Evolutionary conservation across 2,329 filamentous ascomycete genomes (phyloP).

Genomic region (Monilinia fructicola): DNA sequence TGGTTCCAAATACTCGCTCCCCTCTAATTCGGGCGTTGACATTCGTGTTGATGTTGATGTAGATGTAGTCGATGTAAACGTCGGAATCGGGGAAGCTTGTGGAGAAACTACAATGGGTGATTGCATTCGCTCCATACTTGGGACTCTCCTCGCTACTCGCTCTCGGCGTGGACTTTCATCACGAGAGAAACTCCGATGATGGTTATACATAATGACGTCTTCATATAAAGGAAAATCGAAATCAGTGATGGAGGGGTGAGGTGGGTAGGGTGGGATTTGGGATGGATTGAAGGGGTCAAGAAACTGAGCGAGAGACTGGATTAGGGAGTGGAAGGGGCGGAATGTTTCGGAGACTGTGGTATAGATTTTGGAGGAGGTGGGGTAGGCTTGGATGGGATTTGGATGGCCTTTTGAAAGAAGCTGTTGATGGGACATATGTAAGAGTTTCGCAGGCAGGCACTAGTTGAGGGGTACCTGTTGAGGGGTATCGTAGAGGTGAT

Average conservation of each 20-base stretch:
- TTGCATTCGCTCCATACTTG: neutral
- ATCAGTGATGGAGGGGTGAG: neutral
- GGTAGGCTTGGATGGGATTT: neutral
- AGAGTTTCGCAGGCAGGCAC: neutral
- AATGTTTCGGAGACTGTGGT: neutral
- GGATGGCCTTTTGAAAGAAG: too few relatives aligned
- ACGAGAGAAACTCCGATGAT: neutral
- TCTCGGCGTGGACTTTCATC: neutral
- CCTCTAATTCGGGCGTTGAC: neutral
- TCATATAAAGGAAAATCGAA: neutral
- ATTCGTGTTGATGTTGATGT: neutral
- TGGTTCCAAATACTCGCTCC: constrained; percentile 7
- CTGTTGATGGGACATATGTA: neutral
- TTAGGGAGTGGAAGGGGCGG: neutral
- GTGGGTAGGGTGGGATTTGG: neutral
- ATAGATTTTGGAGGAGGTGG: neutral
- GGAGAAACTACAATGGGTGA: neutral
- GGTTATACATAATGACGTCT: neutral
- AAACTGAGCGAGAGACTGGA: neutral
- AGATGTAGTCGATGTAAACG: neutral
- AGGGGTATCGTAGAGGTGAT: neutral
- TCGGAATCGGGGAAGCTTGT: neutral
- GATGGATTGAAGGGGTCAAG: neutral
- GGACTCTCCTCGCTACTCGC: neutral
- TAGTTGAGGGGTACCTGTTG: neutral